Base-by-base conservation (phyloP, 768 basidiomycete genomes). In the Boletus patriciae region DNA sequence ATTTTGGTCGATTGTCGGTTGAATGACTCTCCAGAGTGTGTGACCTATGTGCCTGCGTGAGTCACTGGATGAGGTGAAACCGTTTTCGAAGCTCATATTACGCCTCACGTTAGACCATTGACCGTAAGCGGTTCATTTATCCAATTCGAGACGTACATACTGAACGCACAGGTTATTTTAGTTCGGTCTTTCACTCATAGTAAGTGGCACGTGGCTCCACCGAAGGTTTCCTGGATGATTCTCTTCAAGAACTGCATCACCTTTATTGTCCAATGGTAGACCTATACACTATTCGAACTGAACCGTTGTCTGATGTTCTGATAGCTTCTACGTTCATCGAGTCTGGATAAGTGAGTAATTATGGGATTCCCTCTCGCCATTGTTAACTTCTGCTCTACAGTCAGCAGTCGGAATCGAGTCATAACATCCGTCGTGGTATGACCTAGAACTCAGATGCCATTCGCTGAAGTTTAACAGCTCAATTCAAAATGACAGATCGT, bases 291-390 rank as follows among this genome's bases (percentile, higher is more conserved):
- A 10, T 37, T 3, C 37, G 15, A 11, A 19, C 27, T 45, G 33
- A 34, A 33, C 3, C 9, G 3, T 46, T 34, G 10, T 19, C 54
- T 60, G 15, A 63, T n/a, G 2, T 0, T 2, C 8, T 25, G 12
- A 43, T 42, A 69, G 31, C 31, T 68, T 68, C 34, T 69, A 69
- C 25, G 54, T 53, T 25, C 67, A 68, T 27, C 65, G 65, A 34
- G 62, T 69, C 19, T 69, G 31, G 31, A 31, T 31, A 31, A 31
- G 31, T 31, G 3, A 11, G 31, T 31, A 31, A 31, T 11, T 31
- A n/a, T n/a, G 69, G 16, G 2, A 4, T 23, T 25, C n/a, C 25
- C 25, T 25, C 23, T 37, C 11, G 8, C 43, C 15, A 1, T 4
- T 40, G 1, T 27, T 38, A 37, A 60, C 6, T n/a, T 27, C n/a